phyloP scores from a whole-genome alignment of 345 rosid species.

The Acer yangbiense region DNA sequence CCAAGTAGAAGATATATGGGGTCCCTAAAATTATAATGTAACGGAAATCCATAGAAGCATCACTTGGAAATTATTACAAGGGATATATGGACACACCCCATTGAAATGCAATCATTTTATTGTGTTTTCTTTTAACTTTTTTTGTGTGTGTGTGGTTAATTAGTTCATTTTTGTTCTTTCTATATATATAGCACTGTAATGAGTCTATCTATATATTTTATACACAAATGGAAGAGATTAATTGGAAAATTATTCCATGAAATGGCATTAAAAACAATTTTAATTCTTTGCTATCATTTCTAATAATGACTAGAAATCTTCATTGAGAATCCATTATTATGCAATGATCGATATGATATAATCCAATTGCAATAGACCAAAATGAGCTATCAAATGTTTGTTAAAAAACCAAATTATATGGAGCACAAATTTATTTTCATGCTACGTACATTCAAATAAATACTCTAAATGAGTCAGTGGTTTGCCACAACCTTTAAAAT shows the following conservation, averaged over 20 bases:
- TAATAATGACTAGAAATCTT: constrained; percentile 20
- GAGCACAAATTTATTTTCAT: constrained; percentile 1
- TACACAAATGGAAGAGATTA: neutral
- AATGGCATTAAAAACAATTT: neutral
- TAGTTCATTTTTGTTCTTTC: constrained; percentile 14
- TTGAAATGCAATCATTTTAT: constrained; percentile 28
- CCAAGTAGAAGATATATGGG: too few species aligned
- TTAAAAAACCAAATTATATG: constrained; percentile 1
- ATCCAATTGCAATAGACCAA: neutral
- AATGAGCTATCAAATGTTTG: neutral
- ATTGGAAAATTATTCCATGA: neutral
- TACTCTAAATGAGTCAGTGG: too few species aligned
- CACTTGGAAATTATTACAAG: neutral
- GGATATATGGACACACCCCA: constrained; percentile 24
- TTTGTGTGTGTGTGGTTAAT: neutral
- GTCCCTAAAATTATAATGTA: too few species aligned
- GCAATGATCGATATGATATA: constrained; percentile 3
- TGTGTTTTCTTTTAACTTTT: constrained; percentile 12
- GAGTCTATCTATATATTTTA: neutral
- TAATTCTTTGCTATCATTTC: constrained; percentile 5
- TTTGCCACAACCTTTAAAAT: too few species aligned
- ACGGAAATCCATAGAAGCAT: too few species aligned
- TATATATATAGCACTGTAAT: neutral
- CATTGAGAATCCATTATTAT: constrained; percentile 22
- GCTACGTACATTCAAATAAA: neutral